phyloP scores from a whole-genome alignment of 768 basidiomycete genomes.

The Mycena venus region DNA sequence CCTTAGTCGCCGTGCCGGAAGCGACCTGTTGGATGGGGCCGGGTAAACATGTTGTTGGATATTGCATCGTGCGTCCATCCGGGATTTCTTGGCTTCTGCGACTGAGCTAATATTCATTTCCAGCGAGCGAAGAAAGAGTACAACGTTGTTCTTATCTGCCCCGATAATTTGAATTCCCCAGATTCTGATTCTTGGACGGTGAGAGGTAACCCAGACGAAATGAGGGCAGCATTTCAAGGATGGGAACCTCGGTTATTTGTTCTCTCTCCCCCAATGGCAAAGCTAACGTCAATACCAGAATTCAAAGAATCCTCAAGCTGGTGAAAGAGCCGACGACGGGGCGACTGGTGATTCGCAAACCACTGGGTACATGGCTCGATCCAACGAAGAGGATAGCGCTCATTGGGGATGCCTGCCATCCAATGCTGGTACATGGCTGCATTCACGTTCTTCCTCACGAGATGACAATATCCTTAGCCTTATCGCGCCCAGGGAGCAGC shows the following conservation, averaged over 20 bases:
- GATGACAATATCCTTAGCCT: not conserved
- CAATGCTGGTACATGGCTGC: not conserved
- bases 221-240: not conserved
- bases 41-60: not conserved
- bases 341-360: not conserved
- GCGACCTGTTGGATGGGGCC: not conserved
- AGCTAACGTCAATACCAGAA: not conserved
- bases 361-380: not conserved
- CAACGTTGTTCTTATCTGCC: not conserved
- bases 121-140: not conserved
- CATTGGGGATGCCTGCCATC: not conserved
- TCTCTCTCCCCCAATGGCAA: not conserved
- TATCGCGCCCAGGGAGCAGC: not conserved
- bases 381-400: not conserved
- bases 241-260: not conserved
- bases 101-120: not conserved
- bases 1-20: not conserved
- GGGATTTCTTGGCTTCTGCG: not conserved
- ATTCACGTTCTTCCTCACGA: not conserved
- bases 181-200: not conserved
- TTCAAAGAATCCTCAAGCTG: not conserved
- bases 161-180: not conserved
- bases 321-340: not conserved
- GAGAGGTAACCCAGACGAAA: not conserved
- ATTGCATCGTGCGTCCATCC: not conserved